Conservation (phyloP, 2,329 filamentous ascomycete genomes). For the Sporothrix pseudoabietina region DNA sequence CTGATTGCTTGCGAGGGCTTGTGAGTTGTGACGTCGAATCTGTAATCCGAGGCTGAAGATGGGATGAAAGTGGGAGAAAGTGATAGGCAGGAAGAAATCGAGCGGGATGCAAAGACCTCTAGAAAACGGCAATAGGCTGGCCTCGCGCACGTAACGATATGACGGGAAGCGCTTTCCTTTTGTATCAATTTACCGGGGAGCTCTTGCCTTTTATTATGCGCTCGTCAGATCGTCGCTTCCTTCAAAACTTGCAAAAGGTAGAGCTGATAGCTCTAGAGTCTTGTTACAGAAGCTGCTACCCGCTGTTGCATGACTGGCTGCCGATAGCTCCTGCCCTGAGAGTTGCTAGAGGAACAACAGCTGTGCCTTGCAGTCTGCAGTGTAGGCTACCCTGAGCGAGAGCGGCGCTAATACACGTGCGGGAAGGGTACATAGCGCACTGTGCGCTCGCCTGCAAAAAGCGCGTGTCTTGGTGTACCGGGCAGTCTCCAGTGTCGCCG, state of each 20-base stretch:
- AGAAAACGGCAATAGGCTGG: neutral
- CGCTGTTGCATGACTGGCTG: slow-evolving; percentile 19
- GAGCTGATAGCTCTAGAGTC: slow-evolving; percentile 11
- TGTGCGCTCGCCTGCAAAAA: slow-evolving; percentile 13
- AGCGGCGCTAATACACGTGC: slow-evolving; percentile 27
- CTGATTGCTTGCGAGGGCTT: neutral
- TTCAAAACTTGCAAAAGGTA: neutral
- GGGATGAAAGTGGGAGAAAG: neutral
- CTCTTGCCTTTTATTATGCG: slow-evolving; percentile 3
- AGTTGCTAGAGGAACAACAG: slow-evolving; percentile 30
- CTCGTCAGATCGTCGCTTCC: neutral
- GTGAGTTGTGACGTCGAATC: neutral
- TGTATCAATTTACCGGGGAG: neutral
- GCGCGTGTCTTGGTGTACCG: neutral
- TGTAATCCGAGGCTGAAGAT: neutral
- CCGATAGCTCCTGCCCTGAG: neutral
- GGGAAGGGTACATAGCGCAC: neutral
- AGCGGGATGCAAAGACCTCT: neutral
- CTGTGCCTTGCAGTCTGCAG: neutral
- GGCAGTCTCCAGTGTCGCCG: neutral
- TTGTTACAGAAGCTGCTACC: slow-evolving; percentile 22
- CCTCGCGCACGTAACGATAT: neutral
- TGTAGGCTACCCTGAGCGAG: neutral
- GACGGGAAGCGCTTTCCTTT: neutral
- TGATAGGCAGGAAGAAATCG: neutral